Percentiles rank a stretch among this genome's conserved stretches.
Conservation (phyloP, 345 rosid species). For the Lumnitzera racemosa region DNA sequence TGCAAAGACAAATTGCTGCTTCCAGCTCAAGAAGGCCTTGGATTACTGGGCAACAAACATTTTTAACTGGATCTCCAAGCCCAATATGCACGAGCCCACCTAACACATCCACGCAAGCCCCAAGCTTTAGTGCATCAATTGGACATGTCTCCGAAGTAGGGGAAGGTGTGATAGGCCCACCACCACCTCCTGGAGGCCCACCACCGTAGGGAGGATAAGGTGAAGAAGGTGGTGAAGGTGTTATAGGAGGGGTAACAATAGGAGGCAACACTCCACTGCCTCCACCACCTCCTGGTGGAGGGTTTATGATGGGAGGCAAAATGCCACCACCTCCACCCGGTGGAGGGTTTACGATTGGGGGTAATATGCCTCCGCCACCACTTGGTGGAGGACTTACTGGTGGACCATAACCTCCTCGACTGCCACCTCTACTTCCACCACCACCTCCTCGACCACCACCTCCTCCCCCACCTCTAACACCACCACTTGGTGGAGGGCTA, state of each 20-base stretch:
- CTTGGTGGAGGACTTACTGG: background rate
- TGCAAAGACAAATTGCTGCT: constrained; percentile 43
- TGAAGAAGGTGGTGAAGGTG: constrained; percentile 7
- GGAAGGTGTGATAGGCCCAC: constrained; percentile 7
- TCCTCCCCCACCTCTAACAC: background rate
- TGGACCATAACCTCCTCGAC: background rate
- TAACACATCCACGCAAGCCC: constrained; percentile 35
- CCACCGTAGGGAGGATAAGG: constrained; percentile 13
- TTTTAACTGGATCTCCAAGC: constrained; percentile 33
- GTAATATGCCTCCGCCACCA: background rate
- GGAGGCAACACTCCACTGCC: background rate
- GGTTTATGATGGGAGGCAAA: constrained; percentile 5
- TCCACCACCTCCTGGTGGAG: background rate
- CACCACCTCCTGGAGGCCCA: constrained; percentile 6
- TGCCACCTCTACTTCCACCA: background rate
- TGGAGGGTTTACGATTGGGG: constrained; percentile 12
- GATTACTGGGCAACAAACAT: constrained; percentile 32
- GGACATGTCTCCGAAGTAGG: constrained; percentile 26
- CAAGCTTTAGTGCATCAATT: constrained; percentile 31
- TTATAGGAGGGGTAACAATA: constrained; percentile 3
- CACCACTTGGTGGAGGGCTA: no score
- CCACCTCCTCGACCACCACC: constrained; percentile 6
- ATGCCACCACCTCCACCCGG: background rate
- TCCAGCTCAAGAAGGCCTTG: constrained; percentile 38
- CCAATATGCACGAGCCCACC: constrained; percentile 36